Conservation (phyloP, 352 stramenopile species). For the Phytophthora sp. region DNA sequence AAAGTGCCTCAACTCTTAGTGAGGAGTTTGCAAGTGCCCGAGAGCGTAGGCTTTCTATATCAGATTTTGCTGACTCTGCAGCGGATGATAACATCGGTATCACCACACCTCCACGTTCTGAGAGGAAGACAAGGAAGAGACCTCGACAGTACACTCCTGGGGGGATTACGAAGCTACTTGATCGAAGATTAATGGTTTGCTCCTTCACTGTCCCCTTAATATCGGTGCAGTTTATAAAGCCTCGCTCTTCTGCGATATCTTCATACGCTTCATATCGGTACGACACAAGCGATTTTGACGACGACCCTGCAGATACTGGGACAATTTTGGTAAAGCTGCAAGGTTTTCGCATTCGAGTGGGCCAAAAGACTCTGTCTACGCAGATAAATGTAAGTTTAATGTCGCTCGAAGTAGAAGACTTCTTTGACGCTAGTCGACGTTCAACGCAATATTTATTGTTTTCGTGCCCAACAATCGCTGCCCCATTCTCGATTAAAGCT, state of each 20-base stretch:
- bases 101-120: constrained; percentile 17
- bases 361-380: constrained; percentile 83
- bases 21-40: constrained; percentile 12
- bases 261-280: constrained; percentile 65
- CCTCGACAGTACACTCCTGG: constrained; percentile 24
- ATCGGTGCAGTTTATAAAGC: constrained; percentile 83
- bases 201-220: constrained; percentile 86
- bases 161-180: constrained; percentile 56
- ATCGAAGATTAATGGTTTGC: constrained; percentile 76
- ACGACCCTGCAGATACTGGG: constrained; percentile 65
- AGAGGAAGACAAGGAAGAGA: constrained; percentile 33
- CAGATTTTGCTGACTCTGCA: constrained; percentile 21
- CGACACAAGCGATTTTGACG: constrained; percentile 63
- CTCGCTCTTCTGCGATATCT: constrained; percentile 43
- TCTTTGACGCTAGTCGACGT: constrained; percentile 60
- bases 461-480: constrained; percentile 70
- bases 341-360: constrained; percentile 80
- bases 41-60: constrained; percentile 22
- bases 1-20: constrained; percentile 21
- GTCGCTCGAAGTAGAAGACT: constrained; percentile 84
- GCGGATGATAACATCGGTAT: constrained; percentile 1
- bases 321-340: constrained; percentile 81
- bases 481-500: constrained; percentile 66
- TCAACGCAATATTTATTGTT: constrained; percentile 82
- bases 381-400: constrained; percentile 71